Evolutionary conservation across 148 eudicot genomes (phyloP).

Genomic region (Vaccinium macrocarpon): DNA sequence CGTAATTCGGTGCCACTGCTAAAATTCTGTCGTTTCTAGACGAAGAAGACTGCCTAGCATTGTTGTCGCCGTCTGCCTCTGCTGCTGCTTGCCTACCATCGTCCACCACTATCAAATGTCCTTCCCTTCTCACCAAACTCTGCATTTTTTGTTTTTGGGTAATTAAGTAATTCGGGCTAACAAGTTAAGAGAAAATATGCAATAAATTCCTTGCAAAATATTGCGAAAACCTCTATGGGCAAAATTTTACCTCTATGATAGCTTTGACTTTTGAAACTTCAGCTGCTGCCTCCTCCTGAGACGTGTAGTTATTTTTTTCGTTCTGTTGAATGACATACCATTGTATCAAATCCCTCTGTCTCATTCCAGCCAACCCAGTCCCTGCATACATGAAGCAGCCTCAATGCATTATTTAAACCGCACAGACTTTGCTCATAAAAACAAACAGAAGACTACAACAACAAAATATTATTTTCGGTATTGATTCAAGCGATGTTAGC

Average conservation of each 20-base stretch:
- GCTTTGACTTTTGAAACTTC: constrained; percentile 73
- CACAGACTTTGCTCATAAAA: neutral
- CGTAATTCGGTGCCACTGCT: constrained; percentile 90
- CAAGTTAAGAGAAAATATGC: neutral
- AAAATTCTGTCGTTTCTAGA: constrained; percentile 80
- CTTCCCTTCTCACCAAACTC: constrained; percentile 86
- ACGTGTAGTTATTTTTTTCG: constrained; percentile 63
- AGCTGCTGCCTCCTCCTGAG: constrained; percentile 61
- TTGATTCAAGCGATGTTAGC: neutral
- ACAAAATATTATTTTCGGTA: neutral
- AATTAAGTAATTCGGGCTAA: neutral
- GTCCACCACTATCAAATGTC: constrained; percentile 82
- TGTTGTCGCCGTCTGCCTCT: constrained; percentile 40
- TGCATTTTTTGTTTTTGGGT: constrained; percentile 25
- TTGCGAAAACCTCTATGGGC: neutral
- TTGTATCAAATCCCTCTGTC: constrained; percentile 84
- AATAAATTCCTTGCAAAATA: neutral
- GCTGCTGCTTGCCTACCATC: constrained; percentile 59
- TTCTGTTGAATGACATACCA: constrained; percentile 84
- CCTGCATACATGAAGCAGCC: constrained; percentile 30
- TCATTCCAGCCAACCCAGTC: constrained; percentile 72
- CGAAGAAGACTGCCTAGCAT: constrained; percentile 27
- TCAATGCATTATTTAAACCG: constrained; percentile 5
- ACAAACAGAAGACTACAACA: neutral
- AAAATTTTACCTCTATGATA: constrained; percentile 75